Evolutionary conservation across 805 yeast species (phyloP).

Genomic region (Candida takata): DNA sequence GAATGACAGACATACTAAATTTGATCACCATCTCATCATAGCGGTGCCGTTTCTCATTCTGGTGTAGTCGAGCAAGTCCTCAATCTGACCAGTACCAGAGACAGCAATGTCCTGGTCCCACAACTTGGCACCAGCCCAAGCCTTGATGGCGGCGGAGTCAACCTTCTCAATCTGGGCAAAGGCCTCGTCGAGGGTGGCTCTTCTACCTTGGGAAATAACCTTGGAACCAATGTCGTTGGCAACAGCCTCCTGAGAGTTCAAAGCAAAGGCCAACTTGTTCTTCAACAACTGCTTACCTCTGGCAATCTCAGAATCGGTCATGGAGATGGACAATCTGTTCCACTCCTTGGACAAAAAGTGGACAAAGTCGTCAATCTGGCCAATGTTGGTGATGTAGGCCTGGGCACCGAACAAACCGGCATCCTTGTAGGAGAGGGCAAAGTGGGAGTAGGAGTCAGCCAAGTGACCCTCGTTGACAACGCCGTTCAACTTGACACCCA

Average conservation of each 20-base stretch:
- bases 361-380: constrained; percentile 62
- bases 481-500: constrained; percentile 66
- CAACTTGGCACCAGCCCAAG: constrained; percentile 69
- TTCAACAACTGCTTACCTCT: constrained; percentile 71
- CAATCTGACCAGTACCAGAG: constrained; percentile 82
- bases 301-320: constrained; percentile 70
- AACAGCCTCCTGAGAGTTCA: constrained; percentile 43
- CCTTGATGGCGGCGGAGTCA: constrained; percentile 48
- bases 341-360: constrained; percentile 82
- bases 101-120: constrained; percentile 84
- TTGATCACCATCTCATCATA: constrained; percentile 67
- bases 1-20: no score
- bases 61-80: constrained; percentile 75
- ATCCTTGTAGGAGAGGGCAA: constrained; percentile 66
- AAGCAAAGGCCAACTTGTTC: constrained; percentile 47
- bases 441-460: constrained; percentile 66
- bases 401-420: constrained; percentile 82
- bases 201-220: constrained; percentile 54
- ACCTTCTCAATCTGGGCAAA: constrained; percentile 58
- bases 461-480: constrained; percentile 65
- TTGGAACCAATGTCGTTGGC: constrained; percentile 53
- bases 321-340: constrained; percentile 74
- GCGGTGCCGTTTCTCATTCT: constrained; percentile 87
- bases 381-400: constrained; percentile 55
- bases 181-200: constrained; percentile 53